These are phyloP conservation scores for Skeletonema costatum DNA, from an alignment of 108 stramenopile genomes.

Conservation along the genomic window DNA sequence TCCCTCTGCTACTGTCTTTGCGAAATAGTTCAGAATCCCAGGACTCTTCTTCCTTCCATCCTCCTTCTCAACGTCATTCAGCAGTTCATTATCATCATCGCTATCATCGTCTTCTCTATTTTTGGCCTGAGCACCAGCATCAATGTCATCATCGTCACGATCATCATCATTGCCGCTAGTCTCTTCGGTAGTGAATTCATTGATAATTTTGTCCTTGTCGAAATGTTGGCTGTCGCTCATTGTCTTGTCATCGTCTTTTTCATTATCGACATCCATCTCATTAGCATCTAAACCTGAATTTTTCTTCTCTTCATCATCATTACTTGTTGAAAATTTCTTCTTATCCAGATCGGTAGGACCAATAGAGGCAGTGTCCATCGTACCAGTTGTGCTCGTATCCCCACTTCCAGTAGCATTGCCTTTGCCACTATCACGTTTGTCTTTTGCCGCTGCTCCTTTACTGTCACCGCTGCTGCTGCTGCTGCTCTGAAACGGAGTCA, in stretches of 20 bases:
- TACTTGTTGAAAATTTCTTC: neutral
- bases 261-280: neutral
- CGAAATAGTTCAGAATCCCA: neutral
- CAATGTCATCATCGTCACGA: neutral
- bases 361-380: neutral
- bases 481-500: neutral
- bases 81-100: slow-evolving; percentile 1
- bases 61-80: neutral
- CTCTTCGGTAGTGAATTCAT: too few relatives aligned
- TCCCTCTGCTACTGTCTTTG: neutral
- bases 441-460: neutral
- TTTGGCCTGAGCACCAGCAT: neutral
- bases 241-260: neutral
- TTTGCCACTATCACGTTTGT: neutral
- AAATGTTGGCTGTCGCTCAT: neutral
- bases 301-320: neutral
- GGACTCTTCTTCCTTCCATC: slow-evolving; percentile 6
- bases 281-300: neutral
- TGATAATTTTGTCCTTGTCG: too few relatives aligned
- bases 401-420: neutral
- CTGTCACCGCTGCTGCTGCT: neutral
- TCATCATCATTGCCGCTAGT: neutral
- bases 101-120: neutral
- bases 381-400: neutral
- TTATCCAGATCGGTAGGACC: neutral